Evolutionary conservation across 1,139 yeast genomes (phyloP).

Genomic region (Taphrina confusa): DNA sequence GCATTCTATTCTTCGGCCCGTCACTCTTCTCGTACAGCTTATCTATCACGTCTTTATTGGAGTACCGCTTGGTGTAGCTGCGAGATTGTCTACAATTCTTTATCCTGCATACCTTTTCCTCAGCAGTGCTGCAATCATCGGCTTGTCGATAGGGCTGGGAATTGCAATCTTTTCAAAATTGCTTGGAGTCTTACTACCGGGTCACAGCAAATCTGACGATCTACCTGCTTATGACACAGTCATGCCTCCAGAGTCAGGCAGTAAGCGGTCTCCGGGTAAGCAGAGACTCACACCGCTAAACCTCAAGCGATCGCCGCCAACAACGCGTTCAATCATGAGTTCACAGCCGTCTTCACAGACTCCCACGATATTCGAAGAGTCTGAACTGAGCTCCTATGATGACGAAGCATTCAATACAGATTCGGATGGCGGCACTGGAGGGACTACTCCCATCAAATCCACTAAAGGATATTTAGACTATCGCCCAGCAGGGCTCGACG

Average conservation of each 20-base stretch:
- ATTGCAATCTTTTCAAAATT: constrained; percentile 3
- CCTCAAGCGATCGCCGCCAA: constrained; percentile 14
- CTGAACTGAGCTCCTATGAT: constrained; percentile 15
- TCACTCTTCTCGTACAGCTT: constrained; percentile 9
- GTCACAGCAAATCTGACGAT: neutral
- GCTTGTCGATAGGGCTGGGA: constrained; percentile 3
- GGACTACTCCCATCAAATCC: neutral
- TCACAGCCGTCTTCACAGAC: constrained; percentile 14
- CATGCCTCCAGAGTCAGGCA: neutral
- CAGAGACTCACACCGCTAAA: neutral
- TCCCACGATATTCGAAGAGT: constrained; percentile 21
- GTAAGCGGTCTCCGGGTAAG: neutral
- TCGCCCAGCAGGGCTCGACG: neutral
- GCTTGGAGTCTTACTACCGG: neutral
- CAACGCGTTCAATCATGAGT: constrained; percentile 12
- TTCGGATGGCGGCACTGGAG: constrained; percentile 6
- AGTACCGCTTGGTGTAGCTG: neutral
- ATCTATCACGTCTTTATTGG: constrained; percentile 1
- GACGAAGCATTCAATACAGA: constrained; percentile 16
- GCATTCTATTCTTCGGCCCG: constrained; percentile 4
- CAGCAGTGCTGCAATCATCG: constrained; percentile 18
- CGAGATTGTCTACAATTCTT: neutral
- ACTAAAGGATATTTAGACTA: constrained; percentile 6
- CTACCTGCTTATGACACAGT: constrained; percentile 3
- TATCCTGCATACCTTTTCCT: constrained; percentile 26